Evolutionary conservation across 805 yeast genomes (phyloP).

Genomic region (Wickerhamomyces rabaulensis): DNA sequence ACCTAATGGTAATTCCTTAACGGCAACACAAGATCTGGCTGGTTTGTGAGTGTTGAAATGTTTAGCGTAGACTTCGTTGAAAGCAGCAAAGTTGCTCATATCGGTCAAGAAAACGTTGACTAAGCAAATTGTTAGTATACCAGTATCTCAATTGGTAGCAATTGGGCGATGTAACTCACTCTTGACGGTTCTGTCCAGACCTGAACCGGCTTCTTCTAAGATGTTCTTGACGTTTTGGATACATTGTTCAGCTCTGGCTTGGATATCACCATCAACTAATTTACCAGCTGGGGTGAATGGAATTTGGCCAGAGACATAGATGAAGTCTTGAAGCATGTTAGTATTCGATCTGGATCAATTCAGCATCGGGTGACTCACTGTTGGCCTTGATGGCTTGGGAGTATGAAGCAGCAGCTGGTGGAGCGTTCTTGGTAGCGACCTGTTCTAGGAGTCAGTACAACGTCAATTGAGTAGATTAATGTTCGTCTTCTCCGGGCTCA

Average conservation of each 20-base stretch:
- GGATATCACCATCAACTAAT: slow-evolving; percentile 70
- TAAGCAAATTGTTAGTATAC: not conserved
- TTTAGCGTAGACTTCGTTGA: slow-evolving; percentile 78
- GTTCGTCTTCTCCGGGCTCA: not conserved
- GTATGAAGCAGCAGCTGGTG: slow-evolving; percentile 95
- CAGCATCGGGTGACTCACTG: slow-evolving; percentile 25
- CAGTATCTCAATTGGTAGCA: not conserved
- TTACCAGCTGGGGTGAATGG: slow-evolving; percentile 82
- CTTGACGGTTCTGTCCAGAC: slow-evolving; percentile 79
- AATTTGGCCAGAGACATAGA: slow-evolving; percentile 93
- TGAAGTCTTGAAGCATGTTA: slow-evolving; percentile 44
- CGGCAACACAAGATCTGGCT: slow-evolving; percentile 98
- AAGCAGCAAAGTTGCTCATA: slow-evolving; percentile 77
- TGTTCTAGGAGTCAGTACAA: slow-evolving; percentile 24
- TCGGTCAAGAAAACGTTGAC: slow-evolving; percentile 84
- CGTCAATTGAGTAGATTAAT: not conserved
- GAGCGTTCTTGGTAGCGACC: slow-evolving; percentile 74
- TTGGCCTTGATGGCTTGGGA: slow-evolving; percentile 94
- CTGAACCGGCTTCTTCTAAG: slow-evolving; percentile 80
- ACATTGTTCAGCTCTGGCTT: slow-evolving; percentile 73
- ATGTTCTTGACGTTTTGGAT: slow-evolving; percentile 65
- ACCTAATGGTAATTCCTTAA: slow-evolving; percentile 83
- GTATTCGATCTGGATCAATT: slow-evolving; percentile 7
- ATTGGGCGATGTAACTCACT: slow-evolving; percentile 29
- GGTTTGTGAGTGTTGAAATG: slow-evolving; percentile 80